A percentile compares a stretch with the other conserved stretches of the same genome.
These are phyloP conservation scores for Anaeramoeba flamelloides DNA, from an alignment of 78 protist species.

Conservation along the genomic window DNA sequence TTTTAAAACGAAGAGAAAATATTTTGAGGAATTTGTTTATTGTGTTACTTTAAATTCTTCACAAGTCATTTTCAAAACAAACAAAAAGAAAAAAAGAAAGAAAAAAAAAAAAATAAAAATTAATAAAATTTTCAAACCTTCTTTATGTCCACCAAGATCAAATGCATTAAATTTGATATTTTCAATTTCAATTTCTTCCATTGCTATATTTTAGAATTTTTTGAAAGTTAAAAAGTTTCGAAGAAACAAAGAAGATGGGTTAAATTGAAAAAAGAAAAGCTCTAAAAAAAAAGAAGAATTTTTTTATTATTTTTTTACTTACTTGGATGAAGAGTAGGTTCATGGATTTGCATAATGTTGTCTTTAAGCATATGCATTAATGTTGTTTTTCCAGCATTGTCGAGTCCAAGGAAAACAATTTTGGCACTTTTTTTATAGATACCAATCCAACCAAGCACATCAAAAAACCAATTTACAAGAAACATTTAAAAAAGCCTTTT, in stretches of 20 bases:
- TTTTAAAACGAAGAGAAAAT: no score
- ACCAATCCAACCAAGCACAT: conserved; percentile 29
- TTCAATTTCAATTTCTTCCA: no score
- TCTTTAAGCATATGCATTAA: conserved; percentile 82
- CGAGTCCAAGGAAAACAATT: conserved; percentile 96
- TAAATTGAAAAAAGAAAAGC: conserved; percentile 2
- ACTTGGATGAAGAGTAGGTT: conserved; percentile 85
- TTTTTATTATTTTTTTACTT: conserved; percentile 5
- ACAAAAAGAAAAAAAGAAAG: no score
- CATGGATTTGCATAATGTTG: conserved; percentile 48
- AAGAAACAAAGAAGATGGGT: conserved; percentile 1
- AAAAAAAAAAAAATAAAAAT: no score
- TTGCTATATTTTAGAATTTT: neutral
- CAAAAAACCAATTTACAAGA: conserved; percentile 8
- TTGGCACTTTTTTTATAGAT: conserved; percentile 75
- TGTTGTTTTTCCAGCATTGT: conserved; percentile 99
- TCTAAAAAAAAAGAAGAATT: no score
- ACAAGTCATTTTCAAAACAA: no score
- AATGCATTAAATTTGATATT: no score
- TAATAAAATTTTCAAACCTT: no score
- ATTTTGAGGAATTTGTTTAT: no score
- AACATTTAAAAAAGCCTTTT: no score
- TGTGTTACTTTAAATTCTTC: no score
- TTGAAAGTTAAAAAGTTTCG: neutral
- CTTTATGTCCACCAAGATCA: no score